Conservation (phyloP, 805 yeast species). For the Kluyveromyces wickerhamii region DNA sequence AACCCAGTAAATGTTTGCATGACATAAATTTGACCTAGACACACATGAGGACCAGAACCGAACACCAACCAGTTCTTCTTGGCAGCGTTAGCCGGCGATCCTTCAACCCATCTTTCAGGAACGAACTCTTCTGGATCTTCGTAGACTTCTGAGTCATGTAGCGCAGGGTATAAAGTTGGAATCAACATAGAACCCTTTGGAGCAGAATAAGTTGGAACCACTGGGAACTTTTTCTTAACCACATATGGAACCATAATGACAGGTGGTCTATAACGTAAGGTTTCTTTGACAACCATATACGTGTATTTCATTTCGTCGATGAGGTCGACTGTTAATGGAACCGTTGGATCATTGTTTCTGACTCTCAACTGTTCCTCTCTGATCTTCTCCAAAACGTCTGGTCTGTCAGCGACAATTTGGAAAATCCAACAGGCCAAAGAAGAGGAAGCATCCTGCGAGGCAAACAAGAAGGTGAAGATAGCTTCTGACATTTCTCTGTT, state of each 20-base stretch:
- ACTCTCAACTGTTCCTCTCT: constrained; percentile 87
- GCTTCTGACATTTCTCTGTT: constrained; percentile 94
- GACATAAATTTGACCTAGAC: constrained; percentile 92
- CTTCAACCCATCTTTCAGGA: constrained; percentile 92
- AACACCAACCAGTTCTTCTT: constrained; percentile 93
- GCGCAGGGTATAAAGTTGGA: constrained; percentile 90
- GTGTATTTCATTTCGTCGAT: constrained; percentile 87
- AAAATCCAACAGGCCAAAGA: constrained; percentile 97
- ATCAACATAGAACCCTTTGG: constrained; percentile 97
- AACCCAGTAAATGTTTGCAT: constrained; percentile 81
- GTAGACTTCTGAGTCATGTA: constrained; percentile 96
- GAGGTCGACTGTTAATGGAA: constrained; percentile 57
- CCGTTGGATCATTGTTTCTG: constrained; percentile 66
- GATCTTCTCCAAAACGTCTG: constrained; percentile 77
- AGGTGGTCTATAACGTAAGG: constrained; percentile 93
- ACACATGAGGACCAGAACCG: constrained; percentile 95
- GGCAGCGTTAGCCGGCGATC: constrained; percentile 64
- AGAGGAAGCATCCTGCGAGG: constrained; percentile 96
- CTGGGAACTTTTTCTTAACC: constrained; percentile 79
- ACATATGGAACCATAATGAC: constrained; percentile 97
- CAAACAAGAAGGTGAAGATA: constrained; percentile 91
- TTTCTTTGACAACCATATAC: constrained; percentile 81
- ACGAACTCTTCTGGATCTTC: constrained; percentile 89
- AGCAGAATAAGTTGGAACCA: constrained; percentile 74
- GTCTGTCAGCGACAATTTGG: constrained; percentile 93